Evolutionary conservation across 1,284 basidiomycete genomes (phyloP), one percentile per base, ranked within the genome.

Genomic region (Ustilago bromivora): DNA sequence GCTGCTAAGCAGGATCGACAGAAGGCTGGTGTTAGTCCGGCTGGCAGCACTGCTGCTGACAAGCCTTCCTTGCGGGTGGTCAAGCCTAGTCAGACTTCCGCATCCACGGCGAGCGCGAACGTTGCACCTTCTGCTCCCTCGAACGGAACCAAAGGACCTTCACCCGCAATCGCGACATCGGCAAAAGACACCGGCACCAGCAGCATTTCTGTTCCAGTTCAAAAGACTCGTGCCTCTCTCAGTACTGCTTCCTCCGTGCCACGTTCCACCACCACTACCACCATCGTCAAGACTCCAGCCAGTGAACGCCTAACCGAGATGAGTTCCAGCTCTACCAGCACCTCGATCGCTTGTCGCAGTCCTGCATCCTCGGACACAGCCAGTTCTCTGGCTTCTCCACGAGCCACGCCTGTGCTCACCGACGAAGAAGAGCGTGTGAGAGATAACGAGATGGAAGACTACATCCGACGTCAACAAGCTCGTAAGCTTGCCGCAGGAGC

Each of bases 401-500:
- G 69, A 32, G 71, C 65, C 3, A 74, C 77, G 19, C 61, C 76
- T 4, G 62, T 67, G 1, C 28, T 51, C 11, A 62, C 83, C 11
- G 82, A 84, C 75, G 96, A 99, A 73, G 97, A 99, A 78, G 95
- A 98, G 87, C 71, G 92, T 1, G 87, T 92, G 13, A 97, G 94
- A 23, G 97, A 99, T 83, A 94, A 95, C 73, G 97, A 99, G 88
- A 99, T 99, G 96, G 88, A 93, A 82, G 92, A 93, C 71, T 99
- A 98, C 86, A 94, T 98, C 71, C 90, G 91, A 77, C 90, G 95
- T 36, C 93, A 97, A 80, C 93, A 95, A 78, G 91, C 93, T 13
- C 94, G 94, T 88, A 94, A 93, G 86, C 87, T 96, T 63, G 93
- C 94, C 2, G 89, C 90, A 19, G 95, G 95, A 41, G 83, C 85